These are phyloP conservation scores for Yamadazyma atmosphaerica DNA, from an alignment of 1,139 yeast species.

Conservation along the genomic window DNA sequence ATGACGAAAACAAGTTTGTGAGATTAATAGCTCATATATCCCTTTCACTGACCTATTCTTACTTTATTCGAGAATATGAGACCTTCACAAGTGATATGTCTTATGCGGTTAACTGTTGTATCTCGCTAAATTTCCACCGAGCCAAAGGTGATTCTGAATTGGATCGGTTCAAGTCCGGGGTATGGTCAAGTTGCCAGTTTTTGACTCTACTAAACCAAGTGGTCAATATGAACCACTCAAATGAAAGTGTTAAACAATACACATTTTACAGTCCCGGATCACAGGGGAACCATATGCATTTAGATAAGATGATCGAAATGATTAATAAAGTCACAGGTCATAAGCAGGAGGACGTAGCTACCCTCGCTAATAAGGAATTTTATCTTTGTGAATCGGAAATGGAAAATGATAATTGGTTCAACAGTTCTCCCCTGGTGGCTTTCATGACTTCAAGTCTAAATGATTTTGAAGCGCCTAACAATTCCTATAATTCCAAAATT, in stretches of 20 bases:
- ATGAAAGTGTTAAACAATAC: too few species aligned
- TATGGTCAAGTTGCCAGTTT: slow-evolving; percentile 27
- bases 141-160: background rate
- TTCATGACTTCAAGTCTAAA: background rate
- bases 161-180: slow-evolving; percentile 19
- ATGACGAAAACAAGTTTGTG: slow-evolving; percentile 28
- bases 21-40: slow-evolving; percentile 9
- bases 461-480: slow-evolving; percentile 2
- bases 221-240: too few species aligned
- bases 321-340: slow-evolving; percentile 18
- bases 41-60: background rate
- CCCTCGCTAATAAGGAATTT: slow-evolving; percentile 21
- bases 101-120: slow-evolving; percentile 11
- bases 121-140: background rate
- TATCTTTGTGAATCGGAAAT: slow-evolving; percentile 25
- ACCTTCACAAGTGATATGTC: slow-evolving; percentile 29
- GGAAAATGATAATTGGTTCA: background rate
- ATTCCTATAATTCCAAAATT: slow-evolving; percentile 19
- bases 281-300: too few species aligned
- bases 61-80: slow-evolving; percentile 14
- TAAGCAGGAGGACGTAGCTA: slow-evolving; percentile 7
- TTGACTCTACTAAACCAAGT: too few species aligned
- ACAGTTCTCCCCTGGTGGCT: background rate
- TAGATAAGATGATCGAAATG: background rate
- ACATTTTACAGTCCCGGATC: too few species aligned